A percentile compares a stretch with the other conserved stretches of the same genome.
phyloP scores from a whole-genome alignment of 192 early-diverging fungal species.

The Nowakowskiella sp. region DNA sequence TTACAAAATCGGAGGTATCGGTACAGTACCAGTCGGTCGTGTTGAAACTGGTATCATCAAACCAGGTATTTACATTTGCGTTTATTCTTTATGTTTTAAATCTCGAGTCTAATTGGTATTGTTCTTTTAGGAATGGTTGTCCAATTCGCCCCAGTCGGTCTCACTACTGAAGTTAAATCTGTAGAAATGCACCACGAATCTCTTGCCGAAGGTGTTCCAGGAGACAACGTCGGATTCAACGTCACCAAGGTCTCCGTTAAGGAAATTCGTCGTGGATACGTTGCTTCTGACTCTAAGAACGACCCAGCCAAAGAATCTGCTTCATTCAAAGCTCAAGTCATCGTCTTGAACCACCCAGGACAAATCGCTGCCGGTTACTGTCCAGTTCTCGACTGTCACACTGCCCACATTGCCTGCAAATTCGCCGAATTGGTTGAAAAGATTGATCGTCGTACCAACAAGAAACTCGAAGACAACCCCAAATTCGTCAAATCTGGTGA shows the following conservation, averaged over 20 bases:
- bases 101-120: too few relatives aligned
- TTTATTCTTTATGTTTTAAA: background rate
- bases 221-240: slow-evolving; percentile 99
- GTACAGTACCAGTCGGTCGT: slow-evolving; percentile 95
- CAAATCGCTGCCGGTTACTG: slow-evolving; percentile 91
- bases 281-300: slow-evolving; percentile 95
- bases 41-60: slow-evolving; percentile 94
- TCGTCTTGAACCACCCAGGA: slow-evolving; percentile 94
- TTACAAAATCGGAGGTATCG: slow-evolving; percentile 98
- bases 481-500: slow-evolving; percentile 95
- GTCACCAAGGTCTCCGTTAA: slow-evolving; percentile 97
- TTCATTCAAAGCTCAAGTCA: slow-evolving; percentile 91
- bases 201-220: slow-evolving; percentile 77
- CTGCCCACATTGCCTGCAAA: slow-evolving; percentile 95
- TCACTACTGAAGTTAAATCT: slow-evolving; percentile 92
- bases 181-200: slow-evolving; percentile 98
- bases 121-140: slow-evolving; percentile 41
- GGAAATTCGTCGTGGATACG: slow-evolving; percentile 94
- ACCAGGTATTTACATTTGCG: slow-evolving; percentile 69
- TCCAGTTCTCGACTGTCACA: slow-evolving; percentile 92
- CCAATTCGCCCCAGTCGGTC: slow-evolving; percentile 78
- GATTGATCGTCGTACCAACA: slow-evolving; percentile 93
- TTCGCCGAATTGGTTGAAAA: slow-evolving; percentile 86
- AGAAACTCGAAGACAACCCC: slow-evolving; percentile 85
- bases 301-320: slow-evolving; percentile 88